Evolutionary conservation across 306 rosid species (phyloP), one percentile per base, ranked within the genome.

Genomic region (Cyclanthera cordifolia): DNA sequence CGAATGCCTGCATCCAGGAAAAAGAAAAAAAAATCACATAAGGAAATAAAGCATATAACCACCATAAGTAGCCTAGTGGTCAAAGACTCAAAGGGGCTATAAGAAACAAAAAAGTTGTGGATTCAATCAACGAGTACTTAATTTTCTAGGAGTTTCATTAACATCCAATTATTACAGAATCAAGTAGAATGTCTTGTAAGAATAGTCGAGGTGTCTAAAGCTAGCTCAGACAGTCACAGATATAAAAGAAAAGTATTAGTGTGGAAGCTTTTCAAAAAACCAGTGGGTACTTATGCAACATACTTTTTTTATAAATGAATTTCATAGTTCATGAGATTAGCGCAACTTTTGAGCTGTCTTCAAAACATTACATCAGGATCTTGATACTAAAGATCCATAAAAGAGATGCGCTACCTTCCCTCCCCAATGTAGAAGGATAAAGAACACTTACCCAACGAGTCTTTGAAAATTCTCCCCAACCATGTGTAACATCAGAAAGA

Each of bases 401-500:
- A 3, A 70, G 51, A 56, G 47, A n/a, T 17, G 0, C 2, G 53
- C 23, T 43, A 6, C 53, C 3, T 14, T 20, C 70, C 70, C 52
- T 43, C 34, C 14, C 70, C 53, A 73, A 53, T n/a, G 49, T 47
- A 55, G 67, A 27, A 74, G 68, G 68, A 53, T 64, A 72, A 24
- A 21, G 10, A 34, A 25, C 16, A 52, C 69, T 74, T 79, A 85
- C 95, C 85, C 79, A 83, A 45, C 77, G 84, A 70, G 74, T 54
- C 70, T 80, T 79, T 37, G 89, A 84, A 69, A 82, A 49, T 75
- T 84, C 83, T 65, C 66, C 59, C 95, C 89, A 84, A 59, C 81
- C 87, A 60, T 85, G 83, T 25, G 81, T 80, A 11, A 85, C 81
- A 53, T 77, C 87, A 27, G 85, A 80, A 61, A 88, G 85, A 75